A percentile compares a stretch with the other conserved stretches of the same genome.
Evolutionary conservation across 1,284 basidiomycete species (phyloP).

Genomic region (Psilocybe mexicana): DNA sequence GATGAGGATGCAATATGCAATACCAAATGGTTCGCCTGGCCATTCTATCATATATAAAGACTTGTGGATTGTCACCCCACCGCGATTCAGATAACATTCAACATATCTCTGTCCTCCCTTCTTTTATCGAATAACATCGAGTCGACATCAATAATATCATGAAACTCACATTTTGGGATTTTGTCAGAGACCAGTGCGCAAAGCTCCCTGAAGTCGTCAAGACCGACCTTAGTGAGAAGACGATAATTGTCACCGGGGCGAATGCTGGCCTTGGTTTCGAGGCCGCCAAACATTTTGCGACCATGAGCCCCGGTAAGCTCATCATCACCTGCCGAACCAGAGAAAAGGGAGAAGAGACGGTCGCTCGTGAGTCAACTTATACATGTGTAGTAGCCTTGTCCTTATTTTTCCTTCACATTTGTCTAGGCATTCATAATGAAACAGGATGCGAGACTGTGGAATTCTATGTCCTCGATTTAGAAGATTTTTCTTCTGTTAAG

Average conservation of each 20-base stretch:
- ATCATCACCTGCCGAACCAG: constrained; percentile 40
- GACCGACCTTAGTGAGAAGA: not conserved
- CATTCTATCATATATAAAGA: no score
- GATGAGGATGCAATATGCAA: no score
- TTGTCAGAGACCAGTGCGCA: not conserved
- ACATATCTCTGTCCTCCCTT: no score
- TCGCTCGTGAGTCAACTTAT: constrained; percentile 27
- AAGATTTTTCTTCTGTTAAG: not conserved
- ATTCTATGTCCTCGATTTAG: not conserved
- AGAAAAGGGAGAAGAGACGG: constrained; percentile 34
- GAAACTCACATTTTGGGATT: not conserved
- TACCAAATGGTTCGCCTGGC: no score
- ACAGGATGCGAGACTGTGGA: not conserved
- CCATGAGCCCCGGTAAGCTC: constrained; percentile 39
- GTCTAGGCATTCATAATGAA: not conserved
- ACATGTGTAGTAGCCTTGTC: not conserved
- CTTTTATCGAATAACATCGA: no score
- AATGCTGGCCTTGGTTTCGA: constrained; percentile 45
- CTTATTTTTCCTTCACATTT: not conserved
- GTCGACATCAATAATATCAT: not conserved
- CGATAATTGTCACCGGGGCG: constrained; percentile 30
- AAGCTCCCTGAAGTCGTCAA: not conserved
- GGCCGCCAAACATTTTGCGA: constrained; percentile 42
- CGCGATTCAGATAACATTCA: no score
- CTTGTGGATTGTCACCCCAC: no score